A percentile compares a stretch with the other conserved stretches of the same genome.
Conservation (phyloP, 495 filamentous ascomycete species). For the Penicillium robsamsonii region DNA sequence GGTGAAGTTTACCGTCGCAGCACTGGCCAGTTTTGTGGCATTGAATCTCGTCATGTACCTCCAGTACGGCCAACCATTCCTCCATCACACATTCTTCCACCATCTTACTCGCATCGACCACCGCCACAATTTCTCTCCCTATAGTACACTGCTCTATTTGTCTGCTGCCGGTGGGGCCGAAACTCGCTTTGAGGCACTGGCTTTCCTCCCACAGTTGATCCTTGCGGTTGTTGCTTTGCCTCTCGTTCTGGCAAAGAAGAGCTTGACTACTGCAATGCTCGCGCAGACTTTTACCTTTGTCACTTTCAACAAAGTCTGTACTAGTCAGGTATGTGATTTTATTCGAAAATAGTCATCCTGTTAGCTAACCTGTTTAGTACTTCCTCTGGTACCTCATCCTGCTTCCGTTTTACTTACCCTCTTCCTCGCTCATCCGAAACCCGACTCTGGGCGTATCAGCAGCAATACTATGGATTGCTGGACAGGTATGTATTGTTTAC, state of each 20-base stretch:
- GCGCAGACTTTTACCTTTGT: slow-evolving; percentile 99
- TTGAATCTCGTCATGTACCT: slow-evolving; percentile 77
- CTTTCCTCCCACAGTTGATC: slow-evolving; percentile 83
- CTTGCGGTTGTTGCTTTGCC: slow-evolving; percentile 77
- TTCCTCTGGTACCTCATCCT: slow-evolving; percentile 97
- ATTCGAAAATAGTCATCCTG: not conserved
- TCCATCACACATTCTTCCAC: slow-evolving; percentile 87
- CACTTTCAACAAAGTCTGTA: slow-evolving; percentile 97
- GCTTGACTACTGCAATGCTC: slow-evolving; percentile 84
- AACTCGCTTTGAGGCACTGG: slow-evolving; percentile 68
- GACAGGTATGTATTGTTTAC: slow-evolving; percentile 48
- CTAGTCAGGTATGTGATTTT: slow-evolving; percentile 69
- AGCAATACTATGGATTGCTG: slow-evolving; percentile 65
- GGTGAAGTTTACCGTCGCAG: slow-evolving; percentile 59
- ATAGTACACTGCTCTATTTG: slow-evolving; percentile 88
- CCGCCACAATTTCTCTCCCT: slow-evolving; percentile 96
- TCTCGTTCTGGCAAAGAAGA: slow-evolving; percentile 73
- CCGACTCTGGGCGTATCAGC: slow-evolving; percentile 61
- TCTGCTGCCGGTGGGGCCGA: slow-evolving; percentile 56
- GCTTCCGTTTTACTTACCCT: slow-evolving; percentile 84
- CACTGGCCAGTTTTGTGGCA: slow-evolving; percentile 64
- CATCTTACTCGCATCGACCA: slow-evolving; percentile 93
- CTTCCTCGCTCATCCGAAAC: slow-evolving; percentile 63
- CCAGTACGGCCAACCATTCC: slow-evolving; percentile 69
- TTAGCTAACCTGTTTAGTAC: slow-evolving; percentile 56